Conservation (phyloP, 2,329 filamentous ascomycete genomes). For the Fusarium marasasianum region DNA sequence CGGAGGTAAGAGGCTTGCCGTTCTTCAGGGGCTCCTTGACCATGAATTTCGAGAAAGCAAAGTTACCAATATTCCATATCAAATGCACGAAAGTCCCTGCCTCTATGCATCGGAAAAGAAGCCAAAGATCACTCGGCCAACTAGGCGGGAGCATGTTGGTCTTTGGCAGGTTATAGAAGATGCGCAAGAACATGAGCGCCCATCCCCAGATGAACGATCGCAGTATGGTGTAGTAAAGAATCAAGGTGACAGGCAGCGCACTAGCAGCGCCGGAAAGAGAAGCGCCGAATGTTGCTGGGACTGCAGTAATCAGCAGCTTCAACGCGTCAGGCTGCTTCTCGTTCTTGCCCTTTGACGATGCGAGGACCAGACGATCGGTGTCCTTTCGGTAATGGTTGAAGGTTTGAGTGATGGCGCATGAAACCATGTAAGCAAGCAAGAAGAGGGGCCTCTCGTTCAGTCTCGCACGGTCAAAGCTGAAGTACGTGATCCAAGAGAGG, state of each 20-base stretch:
- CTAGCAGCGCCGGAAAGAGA: conserved; percentile 53
- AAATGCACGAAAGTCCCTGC: conserved; percentile 74
- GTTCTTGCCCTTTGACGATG: conserved; percentile 40
- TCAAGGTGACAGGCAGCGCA: conserved; percentile 56
- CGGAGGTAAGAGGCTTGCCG: conserved; percentile 81
- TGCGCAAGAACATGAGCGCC: conserved; percentile 74
- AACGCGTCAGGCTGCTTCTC: conserved; percentile 44
- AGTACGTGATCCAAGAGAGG: conserved; percentile 77
- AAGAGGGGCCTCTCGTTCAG: conserved; percentile 90
- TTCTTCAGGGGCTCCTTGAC: conserved; percentile 85
- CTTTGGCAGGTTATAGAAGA: conserved; percentile 79
- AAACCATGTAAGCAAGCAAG: conserved; percentile 74
- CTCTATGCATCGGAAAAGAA: conserved; percentile 64
- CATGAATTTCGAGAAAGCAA: conserved; percentile 82
- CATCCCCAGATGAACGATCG: conserved; percentile 73
- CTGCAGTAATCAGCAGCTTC: conserved; percentile 49
- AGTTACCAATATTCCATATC: conserved; percentile 81
- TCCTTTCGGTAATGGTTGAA: conserved; percentile 76
- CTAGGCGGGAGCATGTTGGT: conserved; percentile 69
- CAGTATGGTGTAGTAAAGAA: conserved; percentile 71
- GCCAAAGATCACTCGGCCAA: conserved; percentile 65
- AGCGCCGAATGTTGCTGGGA: conserved; percentile 52
- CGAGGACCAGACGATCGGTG: conserved; percentile 70
- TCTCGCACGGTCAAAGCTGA: conserved; percentile 74
- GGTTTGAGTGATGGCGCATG: conserved; percentile 76